These are phyloP conservation scores for Leucaena leucocephala DNA, from an alignment of 306 rosid genomes.

Conservation along the genomic window DNA sequence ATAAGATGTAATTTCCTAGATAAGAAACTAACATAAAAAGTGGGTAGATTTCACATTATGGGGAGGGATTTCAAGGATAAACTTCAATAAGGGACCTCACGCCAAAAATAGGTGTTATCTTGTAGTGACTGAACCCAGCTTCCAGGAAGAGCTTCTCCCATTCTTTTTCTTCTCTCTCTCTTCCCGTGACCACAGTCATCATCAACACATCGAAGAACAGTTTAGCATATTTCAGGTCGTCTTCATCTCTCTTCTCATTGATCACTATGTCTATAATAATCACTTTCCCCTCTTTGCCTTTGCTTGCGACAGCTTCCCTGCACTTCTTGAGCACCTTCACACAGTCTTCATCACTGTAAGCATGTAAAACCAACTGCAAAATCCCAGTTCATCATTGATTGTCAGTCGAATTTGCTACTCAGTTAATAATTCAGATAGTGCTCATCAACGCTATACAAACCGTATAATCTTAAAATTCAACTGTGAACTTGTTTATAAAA, in stretches of 20 bases:
- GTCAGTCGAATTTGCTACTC: too few relatives aligned
- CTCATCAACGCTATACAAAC: background rate
- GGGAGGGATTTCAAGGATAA: conserved; percentile 43
- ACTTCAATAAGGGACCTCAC: conserved; percentile 62
- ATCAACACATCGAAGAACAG: conserved; percentile 49
- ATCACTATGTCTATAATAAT: conserved; percentile 60
- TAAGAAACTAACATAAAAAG: background rate
- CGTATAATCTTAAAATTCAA: background rate
- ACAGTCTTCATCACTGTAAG: conserved; percentile 50
- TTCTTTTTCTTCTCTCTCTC: conserved; percentile 55
- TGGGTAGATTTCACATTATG: background rate
- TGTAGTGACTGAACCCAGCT: conserved; percentile 57
- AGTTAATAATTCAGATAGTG: background rate
- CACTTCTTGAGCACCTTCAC: conserved; percentile 52
- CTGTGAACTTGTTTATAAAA: background rate
- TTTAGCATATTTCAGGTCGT: conserved; percentile 39
- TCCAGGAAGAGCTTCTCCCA: conserved; percentile 56
- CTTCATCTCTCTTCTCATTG: conserved; percentile 38
- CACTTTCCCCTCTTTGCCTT: conserved; percentile 47
- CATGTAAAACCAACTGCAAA: conserved; percentile 48
- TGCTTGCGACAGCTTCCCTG: conserved; percentile 48
- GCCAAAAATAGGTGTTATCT: conserved; percentile 46
- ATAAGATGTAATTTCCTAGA: background rate
- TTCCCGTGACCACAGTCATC: conserved; percentile 51
- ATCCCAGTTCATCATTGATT: too few relatives aligned